Percentiles rank a stretch among this genome's conserved stretches.
phyloP scores from a whole-genome alignment of 495 filamentous ascomycete species.

The Ramalina peruviana region DNA sequence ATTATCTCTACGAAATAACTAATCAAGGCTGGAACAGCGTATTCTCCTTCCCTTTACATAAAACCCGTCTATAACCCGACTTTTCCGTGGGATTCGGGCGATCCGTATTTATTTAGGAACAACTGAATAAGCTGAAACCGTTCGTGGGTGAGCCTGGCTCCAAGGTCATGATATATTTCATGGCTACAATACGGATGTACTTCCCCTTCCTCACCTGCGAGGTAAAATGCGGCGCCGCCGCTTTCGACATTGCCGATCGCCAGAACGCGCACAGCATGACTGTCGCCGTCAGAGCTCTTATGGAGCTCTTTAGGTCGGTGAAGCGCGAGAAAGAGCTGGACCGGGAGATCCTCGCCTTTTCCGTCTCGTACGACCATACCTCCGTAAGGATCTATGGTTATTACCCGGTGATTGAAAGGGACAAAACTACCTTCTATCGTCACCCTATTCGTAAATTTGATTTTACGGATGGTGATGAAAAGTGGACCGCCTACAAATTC shows the following conservation, averaged over 20 bases:
- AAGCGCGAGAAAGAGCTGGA: conserved; percentile 25
- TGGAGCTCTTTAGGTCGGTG: conserved; percentile 22
- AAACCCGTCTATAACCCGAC: conserved; percentile 17
- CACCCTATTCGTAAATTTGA: conserved; percentile 9
- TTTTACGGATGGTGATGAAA: conserved; percentile 22
- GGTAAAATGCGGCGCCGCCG: conserved; percentile 22
- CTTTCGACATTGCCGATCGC: conserved; percentile 24
- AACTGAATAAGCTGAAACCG: conserved; percentile 24
- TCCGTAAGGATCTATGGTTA: conserved; percentile 26
- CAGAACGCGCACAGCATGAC: conserved; percentile 29
- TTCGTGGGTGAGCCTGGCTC: conserved; percentile 20
- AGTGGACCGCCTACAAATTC: conserved; percentile 23
- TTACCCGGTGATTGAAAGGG: conserved; percentile 19
- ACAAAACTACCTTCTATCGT: conserved; percentile 21
- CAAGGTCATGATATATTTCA: conserved; percentile 17
- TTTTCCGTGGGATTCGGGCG: conserved; percentile 21
- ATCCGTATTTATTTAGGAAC: conserved; percentile 24
- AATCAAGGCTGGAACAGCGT: conserved; percentile 27
- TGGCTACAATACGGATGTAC: conserved; percentile 27
- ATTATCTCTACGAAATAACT: conserved; percentile 23
- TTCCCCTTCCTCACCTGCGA: conserved; percentile 29
- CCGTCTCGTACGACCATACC: conserved; percentile 27
- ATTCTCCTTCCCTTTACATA: neutral
- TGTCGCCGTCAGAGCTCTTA: conserved; percentile 22
- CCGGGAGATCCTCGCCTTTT: conserved; percentile 29